These are phyloP conservation scores for Kodamaea sagamina DNA, from an alignment of 805 yeast species.

Conservation along the genomic window DNA sequence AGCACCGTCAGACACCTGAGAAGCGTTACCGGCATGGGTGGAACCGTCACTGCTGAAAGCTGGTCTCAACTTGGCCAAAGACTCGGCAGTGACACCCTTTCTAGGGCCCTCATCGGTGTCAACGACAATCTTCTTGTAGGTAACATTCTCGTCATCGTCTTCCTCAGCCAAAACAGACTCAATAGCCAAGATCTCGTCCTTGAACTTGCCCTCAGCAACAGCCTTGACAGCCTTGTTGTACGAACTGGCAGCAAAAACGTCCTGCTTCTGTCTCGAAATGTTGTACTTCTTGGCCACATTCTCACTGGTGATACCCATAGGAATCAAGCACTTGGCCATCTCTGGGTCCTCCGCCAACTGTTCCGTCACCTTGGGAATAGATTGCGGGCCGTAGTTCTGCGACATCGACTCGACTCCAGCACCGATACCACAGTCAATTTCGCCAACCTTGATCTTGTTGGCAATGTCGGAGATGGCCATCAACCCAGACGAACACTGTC, in stretches of 20 bases:
- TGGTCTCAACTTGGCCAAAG: constrained; percentile 75
- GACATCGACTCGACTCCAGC: constrained; percentile 96
- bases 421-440: constrained; percentile 88
- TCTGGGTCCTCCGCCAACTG: constrained; percentile 38
- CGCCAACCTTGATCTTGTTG: constrained; percentile 82
- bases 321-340: constrained; percentile 73
- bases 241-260: constrained; percentile 84
- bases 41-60: constrained; percentile 84
- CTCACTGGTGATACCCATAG: constrained; percentile 97
- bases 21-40: constrained; percentile 95
- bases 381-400: constrained; percentile 79
- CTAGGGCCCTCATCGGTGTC: constrained; percentile 90
- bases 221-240: constrained; percentile 84
- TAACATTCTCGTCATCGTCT: constrained; percentile 54
- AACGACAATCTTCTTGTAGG: constrained; percentile 44
- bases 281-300: constrained; percentile 73
- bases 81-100: constrained; percentile 75
- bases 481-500: constrained; percentile 94
- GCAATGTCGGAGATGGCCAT: constrained; percentile 90
- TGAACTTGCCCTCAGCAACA: constrained; percentile 67
- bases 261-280: constrained; percentile 73
- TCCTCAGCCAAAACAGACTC: constrained; percentile 57
- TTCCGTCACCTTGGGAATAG: constrained; percentile 53
- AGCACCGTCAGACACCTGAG: constrained; percentile 95
- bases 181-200: constrained; percentile 86